Percentiles rank a stretch among this genome's conserved stretches.
Conservation (phyloP, 306 rosid genomes). For the Quercus variabilis region DNA sequence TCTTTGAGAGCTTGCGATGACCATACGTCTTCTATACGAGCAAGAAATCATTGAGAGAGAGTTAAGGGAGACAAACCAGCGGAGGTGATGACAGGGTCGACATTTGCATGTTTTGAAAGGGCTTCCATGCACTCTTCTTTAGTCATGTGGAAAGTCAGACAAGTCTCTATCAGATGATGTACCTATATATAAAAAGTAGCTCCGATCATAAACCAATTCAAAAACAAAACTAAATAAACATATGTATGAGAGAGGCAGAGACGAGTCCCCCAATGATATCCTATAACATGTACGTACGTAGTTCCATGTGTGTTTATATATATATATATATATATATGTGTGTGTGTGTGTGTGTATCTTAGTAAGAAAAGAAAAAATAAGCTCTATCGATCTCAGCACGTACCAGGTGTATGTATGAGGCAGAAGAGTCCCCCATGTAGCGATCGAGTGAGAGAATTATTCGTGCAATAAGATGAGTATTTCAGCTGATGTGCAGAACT, state of each 20-base stretch:
- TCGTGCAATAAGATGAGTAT: not conserved
- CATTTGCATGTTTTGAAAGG: conserved; percentile 80
- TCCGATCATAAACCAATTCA: not conserved
- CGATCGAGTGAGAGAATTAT: not conserved
- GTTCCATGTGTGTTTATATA: too few species aligned
- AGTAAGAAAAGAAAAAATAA: not conserved
- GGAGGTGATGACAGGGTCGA: conserved; percentile 78
- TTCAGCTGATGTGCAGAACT: not conserved
- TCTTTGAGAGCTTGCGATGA: not conserved
- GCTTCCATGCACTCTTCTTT: conserved; percentile 94
- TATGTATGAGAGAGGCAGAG: too few species aligned
- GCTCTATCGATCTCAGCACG: not conserved
- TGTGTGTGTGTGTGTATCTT: too few species aligned
- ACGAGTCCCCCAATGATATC: not conserved
- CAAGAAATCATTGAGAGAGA: not conserved
- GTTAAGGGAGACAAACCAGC: conserved; percentile 46
- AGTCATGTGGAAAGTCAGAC: conserved; percentile 78
- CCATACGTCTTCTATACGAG: too few species aligned
- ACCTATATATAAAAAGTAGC: conserved; percentile 42
- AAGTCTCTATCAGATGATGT: conserved; percentile 92
- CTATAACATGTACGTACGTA: not conserved
- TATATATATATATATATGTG: too few species aligned
- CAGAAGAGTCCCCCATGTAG: conserved; percentile 65
- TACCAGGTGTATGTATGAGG: conserved; percentile 94
- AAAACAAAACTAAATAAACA: not conserved